Percentiles rank a stretch among this genome's conserved stretches.
These are phyloP conservation scores for Xylaria intraflava DNA, from an alignment of 495 filamentous ascomycete genomes.

Conservation along the genomic window DNA sequence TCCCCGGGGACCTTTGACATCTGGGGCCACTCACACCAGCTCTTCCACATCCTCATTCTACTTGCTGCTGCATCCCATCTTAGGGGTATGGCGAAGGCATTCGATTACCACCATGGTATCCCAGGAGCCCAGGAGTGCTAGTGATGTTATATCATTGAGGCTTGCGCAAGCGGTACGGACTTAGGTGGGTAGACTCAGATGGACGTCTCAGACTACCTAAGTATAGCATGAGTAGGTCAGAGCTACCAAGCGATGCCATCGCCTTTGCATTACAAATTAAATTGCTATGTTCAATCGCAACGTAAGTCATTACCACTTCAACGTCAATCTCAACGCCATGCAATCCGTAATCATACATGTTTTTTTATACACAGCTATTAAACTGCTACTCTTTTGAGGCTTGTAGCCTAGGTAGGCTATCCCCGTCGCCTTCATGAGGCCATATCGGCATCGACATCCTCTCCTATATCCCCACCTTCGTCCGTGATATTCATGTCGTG, in stretches of 20 bases:
- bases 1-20: constrained; percentile 64
- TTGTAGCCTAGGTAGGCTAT: not conserved
- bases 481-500: constrained; percentile 10
- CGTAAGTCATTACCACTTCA: not conserved
- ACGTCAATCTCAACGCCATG: not conserved
- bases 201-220: no score
- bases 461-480: constrained; percentile 8
- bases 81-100: constrained; percentile 51
- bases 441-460: constrained; percentile 16
- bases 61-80: constrained; percentile 60
- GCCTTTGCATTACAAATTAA: not conserved
- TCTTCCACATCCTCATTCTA: constrained; percentile 70
- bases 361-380: not conserved
- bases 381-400: not conserved
- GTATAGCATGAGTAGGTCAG: not conserved
- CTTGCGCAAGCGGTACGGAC: not conserved
- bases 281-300: not conserved
- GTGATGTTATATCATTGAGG: not conserved
- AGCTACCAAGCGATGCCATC: not conserved
- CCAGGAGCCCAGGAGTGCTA: constrained; percentile 29
- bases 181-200: not conserved
- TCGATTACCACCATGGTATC: constrained; percentile 41
- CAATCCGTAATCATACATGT: not conserved
- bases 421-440: not conserved
- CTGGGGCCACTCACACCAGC: constrained; percentile 71